phyloP scores from a whole-genome alignment of 768 basidiomycete genomes.

The Lactarius pseudohatsudake region DNA sequence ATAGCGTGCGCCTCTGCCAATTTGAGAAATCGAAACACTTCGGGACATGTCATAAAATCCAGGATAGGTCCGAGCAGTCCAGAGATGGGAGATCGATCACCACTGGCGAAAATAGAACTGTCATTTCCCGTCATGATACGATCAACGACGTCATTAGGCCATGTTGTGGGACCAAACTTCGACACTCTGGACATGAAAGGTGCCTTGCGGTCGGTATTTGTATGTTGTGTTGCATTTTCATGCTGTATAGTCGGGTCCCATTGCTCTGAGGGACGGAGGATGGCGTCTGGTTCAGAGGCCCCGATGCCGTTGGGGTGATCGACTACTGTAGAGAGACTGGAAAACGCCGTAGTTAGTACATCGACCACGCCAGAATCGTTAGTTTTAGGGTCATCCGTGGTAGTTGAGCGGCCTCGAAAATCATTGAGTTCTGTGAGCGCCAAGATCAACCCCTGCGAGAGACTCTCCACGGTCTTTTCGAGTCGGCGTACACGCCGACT shows the following conservation, averaged over 20 bases:
- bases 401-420: background rate
- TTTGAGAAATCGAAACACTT: conserved; percentile 13
- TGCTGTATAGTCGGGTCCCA: background rate
- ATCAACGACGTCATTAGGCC: background rate
- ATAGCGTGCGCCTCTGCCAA: conserved; percentile 2
- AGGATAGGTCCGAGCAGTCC: background rate
- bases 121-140: background rate
- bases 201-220: background rate
- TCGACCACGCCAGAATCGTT: background rate
- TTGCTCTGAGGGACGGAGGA: background rate
- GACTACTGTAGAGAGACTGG: background rate
- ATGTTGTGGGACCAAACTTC: background rate
- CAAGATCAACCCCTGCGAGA: conserved; percentile 12
- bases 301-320: background rate
- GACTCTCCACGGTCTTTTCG: conserved; percentile 14
- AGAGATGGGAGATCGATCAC: background rate
- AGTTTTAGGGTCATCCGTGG: background rate
- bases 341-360: background rate
- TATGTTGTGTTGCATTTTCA: background rate
- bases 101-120: background rate
- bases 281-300: background rate
- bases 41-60: conserved; percentile 5
- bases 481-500: conserved; percentile 7
- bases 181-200: background rate
- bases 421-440: conserved; percentile 7